Evolutionary conservation across 495 filamentous ascomycete species (phyloP).

Genomic region (Hypoxylon lienhwacheense): DNA sequence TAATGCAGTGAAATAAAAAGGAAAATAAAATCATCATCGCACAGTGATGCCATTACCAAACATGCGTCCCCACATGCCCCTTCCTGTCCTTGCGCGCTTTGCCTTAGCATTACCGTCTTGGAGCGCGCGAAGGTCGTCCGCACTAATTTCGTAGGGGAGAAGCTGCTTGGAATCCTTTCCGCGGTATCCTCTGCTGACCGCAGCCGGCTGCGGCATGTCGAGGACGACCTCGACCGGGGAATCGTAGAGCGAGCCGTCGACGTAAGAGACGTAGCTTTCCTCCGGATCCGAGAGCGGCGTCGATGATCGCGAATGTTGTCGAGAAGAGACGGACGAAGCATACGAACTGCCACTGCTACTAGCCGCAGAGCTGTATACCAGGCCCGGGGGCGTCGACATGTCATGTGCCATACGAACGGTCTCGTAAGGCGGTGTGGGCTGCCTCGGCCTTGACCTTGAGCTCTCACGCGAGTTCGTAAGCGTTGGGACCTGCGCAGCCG

Average conservation of each 20-base stretch:
- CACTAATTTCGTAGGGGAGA: constrained; percentile 53
- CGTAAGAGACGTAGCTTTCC: constrained; percentile 39
- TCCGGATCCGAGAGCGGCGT: constrained; percentile 46
- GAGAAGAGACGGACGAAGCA: constrained; percentile 39
- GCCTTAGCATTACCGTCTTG: constrained; percentile 42
- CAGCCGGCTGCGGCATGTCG: constrained; percentile 35
- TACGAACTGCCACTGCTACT: constrained; percentile 43
- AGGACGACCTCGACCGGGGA: constrained; percentile 45
- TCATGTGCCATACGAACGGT: constrained; percentile 35
- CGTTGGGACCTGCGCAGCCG: constrained; percentile 39
- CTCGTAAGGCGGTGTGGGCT: constrained; percentile 37
- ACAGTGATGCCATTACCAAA: constrained; percentile 33
- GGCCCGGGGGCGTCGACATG: constrained; percentile 45
- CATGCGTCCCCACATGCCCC: constrained; percentile 47
- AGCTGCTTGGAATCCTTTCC: constrained; percentile 31
- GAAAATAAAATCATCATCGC: constrained; percentile 18
- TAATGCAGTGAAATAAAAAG: constrained; percentile 24
- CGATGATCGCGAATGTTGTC: constrained; percentile 46
- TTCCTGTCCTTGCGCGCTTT: constrained; percentile 43
- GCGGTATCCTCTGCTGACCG: constrained; percentile 15
- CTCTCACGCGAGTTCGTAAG: constrained; percentile 44
- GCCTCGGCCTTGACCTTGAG: constrained; percentile 42
- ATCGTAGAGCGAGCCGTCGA: constrained; percentile 43
- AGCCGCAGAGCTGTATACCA: constrained; percentile 46
- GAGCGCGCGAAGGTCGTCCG: constrained; percentile 44